Conservation (phyloP, 2,329 filamentous ascomycete genomes). For the Zasmidium cellare region DNA sequence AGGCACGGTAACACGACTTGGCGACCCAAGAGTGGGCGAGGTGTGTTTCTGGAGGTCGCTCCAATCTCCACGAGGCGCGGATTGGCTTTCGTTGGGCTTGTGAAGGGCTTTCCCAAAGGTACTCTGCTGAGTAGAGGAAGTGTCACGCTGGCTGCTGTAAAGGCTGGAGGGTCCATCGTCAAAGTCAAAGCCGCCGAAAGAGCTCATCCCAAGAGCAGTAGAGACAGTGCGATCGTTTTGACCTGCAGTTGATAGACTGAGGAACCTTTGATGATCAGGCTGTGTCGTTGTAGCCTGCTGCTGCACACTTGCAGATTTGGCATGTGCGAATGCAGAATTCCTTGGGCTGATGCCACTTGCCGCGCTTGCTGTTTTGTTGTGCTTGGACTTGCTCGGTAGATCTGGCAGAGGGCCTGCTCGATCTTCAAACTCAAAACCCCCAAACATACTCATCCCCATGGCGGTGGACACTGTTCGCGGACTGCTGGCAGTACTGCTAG, state of each 20-base stretch:
- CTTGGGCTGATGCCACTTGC: neutral
- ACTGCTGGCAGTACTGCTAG: neutral
- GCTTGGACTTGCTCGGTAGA: neutral
- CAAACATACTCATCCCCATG: neutral
- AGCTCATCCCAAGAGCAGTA: neutral
- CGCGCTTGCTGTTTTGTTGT: neutral
- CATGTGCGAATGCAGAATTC: neutral
- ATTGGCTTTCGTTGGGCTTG: neutral
- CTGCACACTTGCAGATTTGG: neutral
- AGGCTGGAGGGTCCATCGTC: neutral
- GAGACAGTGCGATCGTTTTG: neutral
- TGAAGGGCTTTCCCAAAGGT: neutral
- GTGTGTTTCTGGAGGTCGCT: neutral
- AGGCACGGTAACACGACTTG: neutral
- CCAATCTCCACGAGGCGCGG: neutral
- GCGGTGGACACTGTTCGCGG: neutral
- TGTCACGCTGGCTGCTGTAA: neutral
- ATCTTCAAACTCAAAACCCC: neutral
- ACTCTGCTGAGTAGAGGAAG: neutral
- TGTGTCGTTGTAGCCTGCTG: neutral
- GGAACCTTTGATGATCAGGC: neutral
- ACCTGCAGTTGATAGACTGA: neutral
- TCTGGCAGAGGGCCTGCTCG: neutral
- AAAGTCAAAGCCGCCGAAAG: slow-evolving; percentile 14
- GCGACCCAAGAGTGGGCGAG: neutral